Percentiles rank a stretch among this genome's conserved stretches.
phyloP scores from a whole-genome alignment of 805 yeast species.

The Peterozyma toletana region DNA sequence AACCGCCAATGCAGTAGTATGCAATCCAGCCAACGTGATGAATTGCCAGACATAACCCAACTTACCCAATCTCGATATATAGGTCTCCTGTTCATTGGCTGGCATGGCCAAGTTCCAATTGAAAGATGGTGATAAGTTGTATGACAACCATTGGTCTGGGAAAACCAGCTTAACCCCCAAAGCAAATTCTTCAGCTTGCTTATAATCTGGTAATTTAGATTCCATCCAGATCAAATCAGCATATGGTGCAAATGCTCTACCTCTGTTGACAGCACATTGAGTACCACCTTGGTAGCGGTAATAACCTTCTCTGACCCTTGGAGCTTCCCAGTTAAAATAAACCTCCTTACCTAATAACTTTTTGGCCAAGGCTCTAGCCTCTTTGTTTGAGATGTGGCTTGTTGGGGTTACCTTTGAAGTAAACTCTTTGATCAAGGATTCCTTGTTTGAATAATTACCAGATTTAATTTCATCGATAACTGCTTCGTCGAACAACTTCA shows the following conservation, averaged over 20 bases:
- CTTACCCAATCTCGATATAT: slow-evolving; percentile 77
- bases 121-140: slow-evolving; percentile 94
- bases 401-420: slow-evolving; percentile 65
- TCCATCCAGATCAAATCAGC: slow-evolving; percentile 99
- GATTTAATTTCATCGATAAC: slow-evolving; percentile 74
- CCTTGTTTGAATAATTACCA: slow-evolving; percentile 49
- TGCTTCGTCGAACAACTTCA: slow-evolving; percentile 87
- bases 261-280: slow-evolving; percentile 95
- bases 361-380: slow-evolving; percentile 72
- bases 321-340: slow-evolving; percentile 90
- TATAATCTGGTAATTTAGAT: slow-evolving; percentile 88
- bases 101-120: slow-evolving; percentile 97
- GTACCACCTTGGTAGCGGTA: slow-evolving; percentile 96
- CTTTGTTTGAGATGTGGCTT: slow-evolving; percentile 66
- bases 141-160: slow-evolving; percentile 95
- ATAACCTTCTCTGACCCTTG: slow-evolving; percentile 95
- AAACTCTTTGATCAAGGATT: slow-evolving; percentile 58
- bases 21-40: slow-evolving; percentile 94
- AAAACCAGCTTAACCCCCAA: slow-evolving; percentile 74
- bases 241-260: slow-evolving; percentile 90
- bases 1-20: slow-evolving; percentile 88
- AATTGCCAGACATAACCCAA: slow-evolving; percentile 97
- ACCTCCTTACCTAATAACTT: slow-evolving; percentile 74
- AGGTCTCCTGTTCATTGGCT: slow-evolving; percentile 80
- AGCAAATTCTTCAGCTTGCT: slow-evolving; percentile 92